These are phyloP conservation scores for Ailanthus altissimus DNA, from an alignment of 345 rosid genomes.

Conservation along the genomic window DNA sequence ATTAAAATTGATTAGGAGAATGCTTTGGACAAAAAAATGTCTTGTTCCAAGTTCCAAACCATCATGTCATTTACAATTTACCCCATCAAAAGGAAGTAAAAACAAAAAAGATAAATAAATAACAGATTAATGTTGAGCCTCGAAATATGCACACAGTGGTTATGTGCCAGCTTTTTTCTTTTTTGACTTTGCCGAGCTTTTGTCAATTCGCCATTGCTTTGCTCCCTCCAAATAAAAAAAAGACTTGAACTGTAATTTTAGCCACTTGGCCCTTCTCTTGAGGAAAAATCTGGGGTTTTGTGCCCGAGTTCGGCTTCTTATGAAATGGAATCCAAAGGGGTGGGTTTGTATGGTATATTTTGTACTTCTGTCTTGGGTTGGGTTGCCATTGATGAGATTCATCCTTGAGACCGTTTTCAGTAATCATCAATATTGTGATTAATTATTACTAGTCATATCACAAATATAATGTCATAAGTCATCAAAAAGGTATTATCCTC, in stretches of 20 bases:
- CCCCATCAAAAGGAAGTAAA: background rate
- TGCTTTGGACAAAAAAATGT: background rate
- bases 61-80: background rate
- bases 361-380: background rate
- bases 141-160: background rate
- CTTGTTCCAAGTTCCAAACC: background rate
- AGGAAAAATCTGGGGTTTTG: slow-evolving; percentile 26
- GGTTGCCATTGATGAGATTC: background rate
- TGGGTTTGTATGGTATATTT: background rate
- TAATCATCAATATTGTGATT: too few relatives aligned
- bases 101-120: background rate
- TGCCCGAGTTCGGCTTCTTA: slow-evolving; percentile 11
- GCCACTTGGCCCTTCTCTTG: slow-evolving; percentile 11
- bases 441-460: too few relatives aligned
- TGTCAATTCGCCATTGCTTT: too few relatives aligned
- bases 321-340: slow-evolving; percentile 31
- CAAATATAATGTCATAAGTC: too few relatives aligned
- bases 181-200: background rate
- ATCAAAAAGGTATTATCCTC: too few relatives aligned
- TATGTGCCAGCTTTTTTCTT: background rate
- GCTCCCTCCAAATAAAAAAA: background rate
- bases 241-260: background rate
- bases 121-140: background rate
- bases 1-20: slow-evolving; percentile 3
- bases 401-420: background rate